These are phyloP conservation scores for Annulohypoxylon maeteangense DNA, from an alignment of 495 filamentous ascomycete species.

Conservation along the genomic window DNA sequence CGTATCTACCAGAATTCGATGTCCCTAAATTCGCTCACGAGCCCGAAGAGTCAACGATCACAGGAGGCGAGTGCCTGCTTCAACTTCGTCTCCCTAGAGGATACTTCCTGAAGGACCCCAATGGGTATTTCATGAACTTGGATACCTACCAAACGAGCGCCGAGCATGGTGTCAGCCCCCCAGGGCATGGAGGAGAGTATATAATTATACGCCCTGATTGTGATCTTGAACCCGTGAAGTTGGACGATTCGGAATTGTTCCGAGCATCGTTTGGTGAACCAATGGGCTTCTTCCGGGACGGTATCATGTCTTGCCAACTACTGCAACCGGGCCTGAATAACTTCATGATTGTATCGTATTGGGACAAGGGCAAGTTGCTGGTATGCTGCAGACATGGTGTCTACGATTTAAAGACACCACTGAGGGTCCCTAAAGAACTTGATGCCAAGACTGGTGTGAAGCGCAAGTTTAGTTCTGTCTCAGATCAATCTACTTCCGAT, in stretches of 20 bases:
- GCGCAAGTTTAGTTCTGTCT: no score
- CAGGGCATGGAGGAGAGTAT: constrained; percentile 10
- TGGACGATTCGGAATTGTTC: background rate
- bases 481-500: no score
- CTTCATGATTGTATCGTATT: background rate
- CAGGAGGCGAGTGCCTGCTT: background rate
- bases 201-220: background rate
- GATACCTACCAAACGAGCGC: background rate
- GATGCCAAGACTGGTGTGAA: no score
- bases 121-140: background rate
- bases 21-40: no score
- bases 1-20: no score
- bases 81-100: constrained; percentile 2
- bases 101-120: constrained; percentile 1
- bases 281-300: constrained; percentile 12
- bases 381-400: background rate
- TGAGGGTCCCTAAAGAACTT: no score
- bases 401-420: background rate
- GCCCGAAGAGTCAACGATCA: background rate
- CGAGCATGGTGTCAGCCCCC: background rate
- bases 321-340: constrained; percentile 4
- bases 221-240: background rate
- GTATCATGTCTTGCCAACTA: background rate
- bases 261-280: background rate
- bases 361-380: background rate